These are phyloP conservation scores for Ganoderma boninense DNA, from an alignment of 1,284 basidiomycete species.

Conservation along the genomic window DNA sequence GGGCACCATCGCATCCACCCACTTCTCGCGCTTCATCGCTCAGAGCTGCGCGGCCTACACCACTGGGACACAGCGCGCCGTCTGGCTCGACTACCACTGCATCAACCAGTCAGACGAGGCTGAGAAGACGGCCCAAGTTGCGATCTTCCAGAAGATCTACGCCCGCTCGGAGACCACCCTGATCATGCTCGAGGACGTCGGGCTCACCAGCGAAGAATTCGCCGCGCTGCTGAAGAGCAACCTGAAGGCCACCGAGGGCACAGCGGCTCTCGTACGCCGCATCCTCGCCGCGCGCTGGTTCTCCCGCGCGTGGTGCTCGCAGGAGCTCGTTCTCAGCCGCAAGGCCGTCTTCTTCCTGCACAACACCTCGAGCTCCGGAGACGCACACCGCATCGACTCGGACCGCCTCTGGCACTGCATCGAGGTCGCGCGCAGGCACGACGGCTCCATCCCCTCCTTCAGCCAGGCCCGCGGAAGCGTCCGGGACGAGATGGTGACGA, in stretches of 20 bases:
- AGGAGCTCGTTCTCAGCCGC: constrained; percentile 27
- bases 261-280: constrained; percentile 9
- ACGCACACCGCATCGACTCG: constrained; percentile 7
- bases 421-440: constrained; percentile 17
- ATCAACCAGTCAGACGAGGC: constrained; percentile 19
- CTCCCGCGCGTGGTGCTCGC: constrained; percentile 32
- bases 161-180: constrained; percentile 18
- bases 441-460: constrained; percentile 20
- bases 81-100: constrained; percentile 30
- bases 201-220: constrained; percentile 12
- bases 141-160: constrained; percentile 29
- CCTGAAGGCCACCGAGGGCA: background rate
- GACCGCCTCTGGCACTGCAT: constrained; percentile 25
- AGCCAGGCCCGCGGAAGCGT: constrained; percentile 19
- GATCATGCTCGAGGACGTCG: constrained; percentile 26
- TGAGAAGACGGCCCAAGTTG: constrained; percentile 27
- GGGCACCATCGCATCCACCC: constrained; percentile 6
- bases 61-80: background rate
- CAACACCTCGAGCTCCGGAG: constrained; percentile 3
- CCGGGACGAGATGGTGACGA: constrained; percentile 3
- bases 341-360: constrained; percentile 24
- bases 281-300: constrained; percentile 27
- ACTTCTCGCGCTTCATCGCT: constrained; percentile 27
- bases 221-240: background rate
- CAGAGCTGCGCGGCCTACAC: constrained; percentile 15